Base-by-base conservation (phyloP, 1,284 basidiomycete genomes). In the Sporisorium scitamineum region DNA sequence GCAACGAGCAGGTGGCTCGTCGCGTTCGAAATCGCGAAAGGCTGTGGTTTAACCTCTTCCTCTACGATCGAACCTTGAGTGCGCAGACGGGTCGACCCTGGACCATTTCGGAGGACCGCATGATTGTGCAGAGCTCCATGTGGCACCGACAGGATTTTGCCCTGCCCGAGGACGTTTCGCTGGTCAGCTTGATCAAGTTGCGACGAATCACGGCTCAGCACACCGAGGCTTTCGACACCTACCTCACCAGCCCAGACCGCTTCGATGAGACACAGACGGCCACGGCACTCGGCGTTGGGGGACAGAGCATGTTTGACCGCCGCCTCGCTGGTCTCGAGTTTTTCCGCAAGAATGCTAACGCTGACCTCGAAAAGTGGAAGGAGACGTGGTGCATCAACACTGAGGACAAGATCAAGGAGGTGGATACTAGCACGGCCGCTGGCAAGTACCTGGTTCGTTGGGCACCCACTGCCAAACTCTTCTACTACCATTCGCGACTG, bases 101-200 rank as follows among this genome's bases (percentile, higher is more conserved):
- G 69, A 81, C 80, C 18, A 79, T 81, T 58, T 67, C 68, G 7
- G 76, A 75, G 32, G 79, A 79, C 31, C 65, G 73, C 48, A 68
- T 80, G 56, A 72, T 77, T 22, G 63, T 72, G 22, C 71, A 81
- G 57, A 74, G 72, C 42, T 64, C 66, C 55, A 68, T 72, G 69
- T 81, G 79, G 80, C 79, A 81, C 52, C 67, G 70, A 16, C 79
- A 80, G 53, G 79, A 80, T 39, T 81, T 76, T 58, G 80, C 80
- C 1, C 57, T 81, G 41, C 80, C 78, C 4, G 72, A 78, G 20
- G 80, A 81, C 42, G 76, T 74, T 5, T 73, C 76, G 31, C 58
- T 81, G 22, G 78, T 81, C 42, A 75, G 77, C 61, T 62, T 78
- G 59, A 77, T 80, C 56, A 70, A 79, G 69, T 58, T 81, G 31